These are phyloP conservation scores for Mollisia scopiformis DNA, from an alignment of 2,329 filamentous ascomycete genomes.

Conservation along the genomic window DNA sequence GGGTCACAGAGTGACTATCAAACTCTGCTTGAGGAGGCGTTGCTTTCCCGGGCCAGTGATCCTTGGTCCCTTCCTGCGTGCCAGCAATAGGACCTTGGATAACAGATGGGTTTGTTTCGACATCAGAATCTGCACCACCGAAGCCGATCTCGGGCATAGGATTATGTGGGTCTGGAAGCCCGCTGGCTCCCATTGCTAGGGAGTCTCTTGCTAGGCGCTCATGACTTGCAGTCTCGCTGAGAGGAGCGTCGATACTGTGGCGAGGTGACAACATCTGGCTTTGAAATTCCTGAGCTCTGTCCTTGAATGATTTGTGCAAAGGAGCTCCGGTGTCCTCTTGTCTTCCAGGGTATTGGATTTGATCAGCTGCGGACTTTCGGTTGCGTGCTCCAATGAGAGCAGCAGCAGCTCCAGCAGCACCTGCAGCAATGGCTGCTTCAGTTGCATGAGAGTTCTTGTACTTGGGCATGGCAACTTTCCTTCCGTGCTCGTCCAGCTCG, in stretches of 20 bases:
- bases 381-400: conserved; percentile 31
- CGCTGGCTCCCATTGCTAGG: conserved; percentile 71
- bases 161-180: conserved; percentile 68
- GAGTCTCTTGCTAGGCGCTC: no score
- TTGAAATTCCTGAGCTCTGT: conserved; percentile 60
- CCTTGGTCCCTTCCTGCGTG: conserved; percentile 33
- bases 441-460: conserved; percentile 28
- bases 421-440: conserved; percentile 32
- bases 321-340: conserved; percentile 48
- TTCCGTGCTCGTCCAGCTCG: conserved; percentile 37
- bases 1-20: conserved; percentile 10
- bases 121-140: conserved; percentile 60
- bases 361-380: conserved; percentile 29
- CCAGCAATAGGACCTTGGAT: conserved; percentile 72
- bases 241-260: conserved; percentile 60
- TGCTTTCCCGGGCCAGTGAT: conserved; percentile 58
- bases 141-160: conserved; percentile 81
- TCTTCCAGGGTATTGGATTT: conserved; percentile 32
- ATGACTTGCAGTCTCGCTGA: conserved; percentile 45
- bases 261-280: conserved; percentile 57
- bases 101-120: conserved; percentile 83
- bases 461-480: conserved; percentile 37
- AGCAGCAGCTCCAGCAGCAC: conserved; percentile 29
- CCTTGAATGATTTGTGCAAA: conserved; percentile 68
- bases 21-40: conserved; percentile 47